Conservation (phyloP, 106 monocot genomes). For the Iris macrosiphon region DNA sequence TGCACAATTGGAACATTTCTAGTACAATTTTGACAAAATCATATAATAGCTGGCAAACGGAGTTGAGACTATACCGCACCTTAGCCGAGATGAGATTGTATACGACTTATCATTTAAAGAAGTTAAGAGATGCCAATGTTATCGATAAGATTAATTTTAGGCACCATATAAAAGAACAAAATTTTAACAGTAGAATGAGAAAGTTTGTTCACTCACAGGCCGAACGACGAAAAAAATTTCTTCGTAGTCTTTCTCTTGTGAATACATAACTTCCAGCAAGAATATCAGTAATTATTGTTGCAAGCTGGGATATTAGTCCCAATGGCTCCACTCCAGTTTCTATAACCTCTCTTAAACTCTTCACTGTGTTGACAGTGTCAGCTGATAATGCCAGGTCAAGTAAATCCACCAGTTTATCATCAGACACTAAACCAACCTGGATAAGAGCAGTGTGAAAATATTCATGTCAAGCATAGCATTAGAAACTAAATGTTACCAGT, state of each 20-base stretch:
- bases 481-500: too few species aligned
- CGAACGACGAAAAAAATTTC: conserved; percentile 49
- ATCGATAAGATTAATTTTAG: too few species aligned
- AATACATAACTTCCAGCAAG: conserved; percentile 61
- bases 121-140: too few species aligned
- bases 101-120: too few species aligned
- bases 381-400: conserved; percentile 67
- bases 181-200: not conserved
- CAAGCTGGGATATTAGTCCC: conserved; percentile 57
- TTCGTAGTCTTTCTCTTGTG: conserved; percentile 39
- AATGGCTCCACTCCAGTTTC: conserved; percentile 76
- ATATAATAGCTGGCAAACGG: too few species aligned
- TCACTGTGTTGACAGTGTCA: conserved; percentile 62
- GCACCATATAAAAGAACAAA: too few species aligned
- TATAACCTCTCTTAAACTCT: conserved; percentile 48
- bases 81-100: too few species aligned
- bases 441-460: not conserved
- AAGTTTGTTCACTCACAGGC: conserved; percentile 40
- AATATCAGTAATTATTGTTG: conserved; percentile 65
- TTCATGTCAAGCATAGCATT: not conserved
- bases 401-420: conserved; percentile 73
- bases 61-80: too few species aligned
- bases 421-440: conserved; percentile 67
- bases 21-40: too few species aligned
- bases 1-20: conserved; percentile 6